Evolutionary conservation across 192 early-diverging fungal genomes (phyloP).

Genomic region (Glomus cerebriforme): DNA sequence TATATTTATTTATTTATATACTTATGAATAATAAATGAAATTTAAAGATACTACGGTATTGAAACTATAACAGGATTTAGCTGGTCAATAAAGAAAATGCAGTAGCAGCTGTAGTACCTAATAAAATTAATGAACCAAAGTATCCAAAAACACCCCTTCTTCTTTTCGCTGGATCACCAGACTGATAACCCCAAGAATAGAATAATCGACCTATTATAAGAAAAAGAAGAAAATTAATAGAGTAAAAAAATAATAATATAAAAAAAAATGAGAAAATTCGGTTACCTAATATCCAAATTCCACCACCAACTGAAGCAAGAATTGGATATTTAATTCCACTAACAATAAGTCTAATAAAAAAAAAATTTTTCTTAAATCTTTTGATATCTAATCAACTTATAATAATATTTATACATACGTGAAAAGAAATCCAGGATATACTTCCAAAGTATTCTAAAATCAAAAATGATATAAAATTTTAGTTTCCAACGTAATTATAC

Average conservation of each 20-base stretch:
- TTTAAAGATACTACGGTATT: too few species aligned
- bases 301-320: slow-evolving; percentile 54
- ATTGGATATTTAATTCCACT: slow-evolving; percentile 59
- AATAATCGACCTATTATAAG: slow-evolving; percentile 42
- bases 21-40: too few species aligned
- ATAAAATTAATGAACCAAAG: slow-evolving; percentile 54
- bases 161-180: slow-evolving; percentile 66
- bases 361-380: not conserved
- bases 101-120: slow-evolving; percentile 30
- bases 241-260: too few species aligned
- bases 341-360: slow-evolving; percentile 50
- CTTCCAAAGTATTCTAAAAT: slow-evolving; percentile 68
- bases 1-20: too few species aligned
- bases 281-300: slow-evolving; percentile 45
- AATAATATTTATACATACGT: slow-evolving; percentile 5
- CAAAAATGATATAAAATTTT: not conserved
- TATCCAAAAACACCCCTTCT: slow-evolving; percentile 47
- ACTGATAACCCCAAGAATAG: slow-evolving; percentile 58
- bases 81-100: not conserved
- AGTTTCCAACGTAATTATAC: not conserved
- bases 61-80: not conserved
- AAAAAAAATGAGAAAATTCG: not conserved
- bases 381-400: not conserved
- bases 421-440: slow-evolving; percentile 52
- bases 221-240: not conserved